A percentile compares a stretch with the other conserved stretches of the same genome.
Conservation (phyloP, 2,329 filamentous ascomycete species). For the Coniochaeta pulveracea region DNA sequence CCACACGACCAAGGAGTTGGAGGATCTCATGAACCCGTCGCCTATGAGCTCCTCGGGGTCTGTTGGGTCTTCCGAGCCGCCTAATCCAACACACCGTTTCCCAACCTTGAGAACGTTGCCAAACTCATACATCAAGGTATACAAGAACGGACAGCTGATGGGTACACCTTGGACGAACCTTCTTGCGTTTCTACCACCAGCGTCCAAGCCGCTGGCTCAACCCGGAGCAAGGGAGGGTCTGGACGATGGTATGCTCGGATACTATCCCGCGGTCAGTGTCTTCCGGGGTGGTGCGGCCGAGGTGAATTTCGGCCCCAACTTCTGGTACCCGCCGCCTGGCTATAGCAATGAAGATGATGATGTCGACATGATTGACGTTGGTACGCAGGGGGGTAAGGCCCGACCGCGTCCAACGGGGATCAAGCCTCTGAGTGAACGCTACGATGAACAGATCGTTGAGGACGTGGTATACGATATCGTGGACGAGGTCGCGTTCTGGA, state of each 20-base stretch:
- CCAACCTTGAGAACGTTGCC: constrained; percentile 79
- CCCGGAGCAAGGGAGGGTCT: constrained; percentile 73
- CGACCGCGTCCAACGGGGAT: not conserved
- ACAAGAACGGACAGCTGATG: constrained; percentile 81
- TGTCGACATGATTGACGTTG: constrained; percentile 33
- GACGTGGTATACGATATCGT: constrained; percentile 88
- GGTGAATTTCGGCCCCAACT: constrained; percentile 87
- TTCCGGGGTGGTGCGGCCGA: constrained; percentile 87
- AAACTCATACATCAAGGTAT: constrained; percentile 74
- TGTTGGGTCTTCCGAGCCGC: constrained; percentile 40
- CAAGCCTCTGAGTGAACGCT: constrained; percentile 60
- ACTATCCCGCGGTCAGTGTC: constrained; percentile 87
- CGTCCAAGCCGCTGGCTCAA: constrained; percentile 61
- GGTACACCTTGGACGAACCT: constrained; percentile 84
- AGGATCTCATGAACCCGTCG: constrained; percentile 67
- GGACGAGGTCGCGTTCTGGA: constrained; percentile 88
- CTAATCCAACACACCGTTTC: constrained; percentile 60
- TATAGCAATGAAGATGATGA: constrained; percentile 31
- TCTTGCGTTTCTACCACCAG: constrained; percentile 82
- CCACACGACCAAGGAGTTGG: constrained; percentile 75
- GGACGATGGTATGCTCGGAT: constrained; percentile 90
- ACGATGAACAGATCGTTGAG: constrained; percentile 87
- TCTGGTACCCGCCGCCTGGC: constrained; percentile 73
- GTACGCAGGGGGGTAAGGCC: constrained; percentile 10
- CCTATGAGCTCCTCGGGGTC: constrained; percentile 31